phyloP scores from a whole-genome alignment of 2,329 filamentous ascomycete species.

The Cordyceps javanica region DNA sequence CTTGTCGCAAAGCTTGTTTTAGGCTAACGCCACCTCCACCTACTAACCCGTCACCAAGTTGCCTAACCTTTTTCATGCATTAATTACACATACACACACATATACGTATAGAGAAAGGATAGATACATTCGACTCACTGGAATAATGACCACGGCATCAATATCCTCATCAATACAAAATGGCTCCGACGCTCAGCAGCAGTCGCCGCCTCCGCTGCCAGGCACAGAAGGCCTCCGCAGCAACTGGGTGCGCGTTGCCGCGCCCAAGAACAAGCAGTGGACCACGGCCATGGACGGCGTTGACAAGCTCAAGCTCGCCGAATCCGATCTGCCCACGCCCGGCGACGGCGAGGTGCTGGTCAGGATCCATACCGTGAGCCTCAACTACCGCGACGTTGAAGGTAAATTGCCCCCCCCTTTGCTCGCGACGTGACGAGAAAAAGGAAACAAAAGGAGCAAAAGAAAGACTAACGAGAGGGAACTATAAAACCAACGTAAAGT shows the following conservation, averaged over 20 bases:
- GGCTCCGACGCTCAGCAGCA: no score
- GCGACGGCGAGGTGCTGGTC: constrained; percentile 46
- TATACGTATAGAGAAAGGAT: no score
- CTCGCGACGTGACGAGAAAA: background rate
- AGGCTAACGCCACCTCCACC: no score
- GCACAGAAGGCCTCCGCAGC: no score
- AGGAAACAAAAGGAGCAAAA: no score
- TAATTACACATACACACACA: no score
- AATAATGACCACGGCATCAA: background rate
- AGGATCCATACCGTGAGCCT: constrained; percentile 40
- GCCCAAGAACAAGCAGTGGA: constrained; percentile 44
- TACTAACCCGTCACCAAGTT: no score
- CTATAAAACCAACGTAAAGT: constrained; percentile 34
- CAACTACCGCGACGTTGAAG: constrained; percentile 46
- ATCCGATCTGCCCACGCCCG: constrained; percentile 39
- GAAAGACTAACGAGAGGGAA: background rate
- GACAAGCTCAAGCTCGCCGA: constrained; percentile 43
- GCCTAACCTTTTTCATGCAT: no score
- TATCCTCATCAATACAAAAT: background rate
- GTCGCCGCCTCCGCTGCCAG: background rate
- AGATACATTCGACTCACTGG: no score
- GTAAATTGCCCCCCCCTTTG: constrained; percentile 21
- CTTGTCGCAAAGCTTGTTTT: no score
- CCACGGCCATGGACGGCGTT: constrained; percentile 48
- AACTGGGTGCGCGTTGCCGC: constrained; percentile 14